phyloP scores from a whole-genome alignment of 2,329 filamentous ascomycete species.

The Colletotrichum gigasporum region DNA sequence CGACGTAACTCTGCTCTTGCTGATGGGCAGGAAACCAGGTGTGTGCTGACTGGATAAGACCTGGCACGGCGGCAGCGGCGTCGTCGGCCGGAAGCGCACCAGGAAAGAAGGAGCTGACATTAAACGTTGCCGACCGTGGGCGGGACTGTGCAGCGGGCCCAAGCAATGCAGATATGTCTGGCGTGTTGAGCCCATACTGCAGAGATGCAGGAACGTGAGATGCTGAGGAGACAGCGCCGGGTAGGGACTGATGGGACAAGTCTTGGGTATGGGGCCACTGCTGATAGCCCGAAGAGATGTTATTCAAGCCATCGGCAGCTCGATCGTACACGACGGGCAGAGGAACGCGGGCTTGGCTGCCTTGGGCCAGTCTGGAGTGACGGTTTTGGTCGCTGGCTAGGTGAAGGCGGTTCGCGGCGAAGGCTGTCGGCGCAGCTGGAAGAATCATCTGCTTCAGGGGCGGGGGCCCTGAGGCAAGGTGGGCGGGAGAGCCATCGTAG shows the following conservation, averaged over 20 bases:
- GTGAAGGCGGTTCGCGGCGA: constrained; percentile 33
- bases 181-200: constrained; percentile 1
- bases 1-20: constrained; percentile 22
- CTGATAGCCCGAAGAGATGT: neutral
- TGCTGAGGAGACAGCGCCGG: neutral
- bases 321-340: neutral
- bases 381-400: neutral
- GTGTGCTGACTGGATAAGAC: constrained; percentile 4
- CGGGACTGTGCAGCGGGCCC: neutral
- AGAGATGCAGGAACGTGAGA: neutral
- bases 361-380: neutral
- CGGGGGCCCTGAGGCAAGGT: constrained; percentile 77
- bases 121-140: neutral
- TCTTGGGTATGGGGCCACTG: constrained; percentile 12
- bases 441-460: constrained; percentile 86
- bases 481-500: constrained; percentile 85
- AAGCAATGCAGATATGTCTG: neutral
- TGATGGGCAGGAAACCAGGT: constrained; percentile 13
- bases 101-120: neutral
- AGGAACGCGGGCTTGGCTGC: neutral
- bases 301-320: neutral
- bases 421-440: constrained; percentile 55
- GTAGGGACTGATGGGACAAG: neutral
- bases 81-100: neutral
- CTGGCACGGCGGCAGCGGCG: neutral